Base-by-base conservation (phyloP, 257 asterid genomes). In the Ophiorrhiza pumila region DNA sequence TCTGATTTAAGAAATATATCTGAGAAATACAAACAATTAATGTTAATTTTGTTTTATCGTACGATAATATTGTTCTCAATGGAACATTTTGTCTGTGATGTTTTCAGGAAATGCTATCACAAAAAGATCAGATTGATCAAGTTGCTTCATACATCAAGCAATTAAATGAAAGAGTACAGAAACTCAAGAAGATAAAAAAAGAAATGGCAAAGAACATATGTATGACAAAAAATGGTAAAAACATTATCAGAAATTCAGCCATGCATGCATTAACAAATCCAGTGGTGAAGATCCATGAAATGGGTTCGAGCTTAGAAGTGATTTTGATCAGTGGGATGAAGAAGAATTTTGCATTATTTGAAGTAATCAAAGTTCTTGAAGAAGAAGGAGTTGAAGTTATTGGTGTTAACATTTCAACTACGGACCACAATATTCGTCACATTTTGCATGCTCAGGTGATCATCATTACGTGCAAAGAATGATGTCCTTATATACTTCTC, bases 321-420 rank as follows among this genome's bases (percentile, higher is more conserved):
- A 71, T 77, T 64, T 73, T 86, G 64, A 63, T 76, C 0, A 73
- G 77, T 79, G 82, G 77, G 60, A 12, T 64, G 34, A 6, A 25
- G 12, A 81, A 68, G n/a, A 79, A 76, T 0, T 41, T 83, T 75
- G 75, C 2, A 29, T 7, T 83, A 49, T 67, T 72, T 55, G 56
- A 81, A 71, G 60, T 80, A 1, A 65, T 86, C 22, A 68, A 47
- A 43, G 76, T 86, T 25, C 10, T 86, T 10, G 78, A 78, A 71
- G 73, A 79, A 73, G 88, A 71, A 80, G 88, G 86, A 73, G 85
- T 82, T 76, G 74, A 86, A 71, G 88, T 83, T 1, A 58, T 73
- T 15, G 34, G 31, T 13, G 78, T 78, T 10, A 68, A 14, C 64
- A 23, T 63, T 68, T 71, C 86, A 49, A 76, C 41, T 3, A 13